These are phyloP conservation scores for Retiboletus flavoniger DNA, from an alignment of 1,284 basidiomycete species.

Conservation along the genomic window DNA sequence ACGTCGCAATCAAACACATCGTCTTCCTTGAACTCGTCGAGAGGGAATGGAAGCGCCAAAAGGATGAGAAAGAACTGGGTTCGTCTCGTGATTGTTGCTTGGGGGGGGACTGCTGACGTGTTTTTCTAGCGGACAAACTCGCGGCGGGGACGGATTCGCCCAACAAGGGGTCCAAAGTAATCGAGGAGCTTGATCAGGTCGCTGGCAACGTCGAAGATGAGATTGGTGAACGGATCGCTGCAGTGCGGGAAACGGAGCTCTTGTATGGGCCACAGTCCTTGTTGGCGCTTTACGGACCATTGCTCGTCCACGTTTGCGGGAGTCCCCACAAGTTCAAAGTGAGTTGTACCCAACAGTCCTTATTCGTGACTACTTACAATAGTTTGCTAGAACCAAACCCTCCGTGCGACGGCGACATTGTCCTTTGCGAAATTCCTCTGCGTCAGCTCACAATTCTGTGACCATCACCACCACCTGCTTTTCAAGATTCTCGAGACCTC, in stretches of 20 bases:
- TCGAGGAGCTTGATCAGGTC: conserved; percentile 93
- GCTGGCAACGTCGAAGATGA: conserved; percentile 98
- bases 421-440: conserved; percentile 97
- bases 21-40: conserved; percentile 97
- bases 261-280: conserved; percentile 85
- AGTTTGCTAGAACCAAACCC: conserved; percentile 67
- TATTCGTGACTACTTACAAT: conserved; percentile 7
- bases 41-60: conserved; percentile 94
- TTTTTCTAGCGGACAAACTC: conserved; percentile 53
- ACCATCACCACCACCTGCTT: conserved; percentile 81
- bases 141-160: conserved; percentile 39
- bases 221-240: conserved; percentile 88
- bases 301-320: conserved; percentile 88
- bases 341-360: background rate
- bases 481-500: conserved; percentile 94
- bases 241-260: conserved; percentile 84
- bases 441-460: conserved; percentile 92
- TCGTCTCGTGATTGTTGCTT: conserved; percentile 25
- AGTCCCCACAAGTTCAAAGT: conserved; percentile 88
- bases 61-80: conserved; percentile 85
- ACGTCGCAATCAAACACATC: conserved; percentile 96
- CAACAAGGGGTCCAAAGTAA: conserved; percentile 55
- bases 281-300: conserved; percentile 82
- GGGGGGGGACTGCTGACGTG: background rate
- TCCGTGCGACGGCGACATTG: conserved; percentile 86